Evolutionary conservation across 768 basidiomycete species (phyloP).

Genomic region (Trametes punicea): DNA sequence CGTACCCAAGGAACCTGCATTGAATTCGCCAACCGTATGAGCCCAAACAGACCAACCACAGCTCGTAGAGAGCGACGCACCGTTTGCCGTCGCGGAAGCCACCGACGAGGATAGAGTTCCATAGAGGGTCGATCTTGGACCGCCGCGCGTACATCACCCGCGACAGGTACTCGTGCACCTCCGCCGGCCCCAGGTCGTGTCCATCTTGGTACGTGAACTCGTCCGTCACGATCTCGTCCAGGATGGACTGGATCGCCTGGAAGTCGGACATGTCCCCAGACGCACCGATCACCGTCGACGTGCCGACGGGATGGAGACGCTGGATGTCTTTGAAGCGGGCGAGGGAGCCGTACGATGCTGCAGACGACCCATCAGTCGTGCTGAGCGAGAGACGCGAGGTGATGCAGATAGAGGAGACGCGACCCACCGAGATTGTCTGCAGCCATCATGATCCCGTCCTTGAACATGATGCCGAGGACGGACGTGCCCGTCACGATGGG

Average conservation of each 20-base stretch:
- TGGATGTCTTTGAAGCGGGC: conserved; percentile 94
- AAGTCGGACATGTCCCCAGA: conserved; percentile 98
- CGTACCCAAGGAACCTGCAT: conserved; percentile 86
- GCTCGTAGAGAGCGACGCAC: conserved; percentile 38
- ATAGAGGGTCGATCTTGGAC: conserved; percentile 87
- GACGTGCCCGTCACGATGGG: conserved; percentile 98
- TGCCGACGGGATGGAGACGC: conserved; percentile 82
- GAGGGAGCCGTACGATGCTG: conserved; percentile 95
- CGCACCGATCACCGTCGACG: conserved; percentile 84
- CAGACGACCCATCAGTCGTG: neutral
- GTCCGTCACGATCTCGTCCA: conserved; percentile 74
- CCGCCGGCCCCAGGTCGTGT: conserved; percentile 77
- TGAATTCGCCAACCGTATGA: conserved; percentile 30
- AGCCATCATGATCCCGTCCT: conserved; percentile 97
- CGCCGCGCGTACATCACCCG: conserved; percentile 89
- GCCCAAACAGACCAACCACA: neutral
- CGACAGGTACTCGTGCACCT: conserved; percentile 90
- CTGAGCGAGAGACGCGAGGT: neutral
- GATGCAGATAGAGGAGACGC: neutral
- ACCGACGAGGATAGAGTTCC: conserved; percentile 93
- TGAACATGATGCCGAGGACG: conserved; percentile 90
- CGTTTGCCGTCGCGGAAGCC: conserved; percentile 83
- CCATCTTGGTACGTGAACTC: conserved; percentile 84
- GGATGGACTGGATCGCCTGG: conserved; percentile 80
- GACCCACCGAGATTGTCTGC: conserved; percentile 91